Evolutionary conservation across 2,329 filamentous ascomycete species (phyloP), one percentile per base, ranked within the genome.

Genomic region (Xylariales sp.): DNA sequence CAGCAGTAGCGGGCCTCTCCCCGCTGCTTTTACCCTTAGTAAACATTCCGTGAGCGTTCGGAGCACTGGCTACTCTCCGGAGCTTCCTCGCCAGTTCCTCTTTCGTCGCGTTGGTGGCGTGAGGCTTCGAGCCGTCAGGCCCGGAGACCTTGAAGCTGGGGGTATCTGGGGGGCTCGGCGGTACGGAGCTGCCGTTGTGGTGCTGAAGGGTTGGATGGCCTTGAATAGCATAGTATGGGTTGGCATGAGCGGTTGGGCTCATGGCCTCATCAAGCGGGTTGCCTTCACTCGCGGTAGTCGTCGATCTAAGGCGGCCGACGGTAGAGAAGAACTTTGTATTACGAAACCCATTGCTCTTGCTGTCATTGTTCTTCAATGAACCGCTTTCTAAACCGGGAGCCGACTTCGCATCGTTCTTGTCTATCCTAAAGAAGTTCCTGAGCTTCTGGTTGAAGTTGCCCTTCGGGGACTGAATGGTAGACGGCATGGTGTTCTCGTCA

Each of bases 221-320:
- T 67, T 98, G 93, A 62, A 97, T 93, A 51, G 83, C 86, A 64
- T 97, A 98, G 68, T 98, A 98, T 14, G 93, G 93, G 62, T 98
- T 98, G 50, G 89, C 91, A 59, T 91, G 82, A 38, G 90, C 91
- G 4, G 89, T 97, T 19, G 93, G 93, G 58, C 90, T 95, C 57
- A 95, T 75, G 47, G 80, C 74, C 63, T 96, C 90, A 53, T 96
- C 91, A 50, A 96, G 76, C 44, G 84, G 80, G 60, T 96, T 89
- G 53, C 90, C 90, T 66, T 96, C 91, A 66, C 89, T 95, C 52
- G 88, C 88, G 43, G 94, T 87, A 19, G 91, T 97, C 46, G 86
- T 84, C 25, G 89, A 94, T 56, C 91, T 82, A 60, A 91, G 88
- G 54, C 91, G 85, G 59, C 85, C 85, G 59, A 94, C 88, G 54